Percentiles rank a stretch among this genome's conserved stretches.
Evolutionary conservation across 2,329 filamentous ascomycete genomes (phyloP).

Genomic region (Colletotrichum graminicola): DNA sequence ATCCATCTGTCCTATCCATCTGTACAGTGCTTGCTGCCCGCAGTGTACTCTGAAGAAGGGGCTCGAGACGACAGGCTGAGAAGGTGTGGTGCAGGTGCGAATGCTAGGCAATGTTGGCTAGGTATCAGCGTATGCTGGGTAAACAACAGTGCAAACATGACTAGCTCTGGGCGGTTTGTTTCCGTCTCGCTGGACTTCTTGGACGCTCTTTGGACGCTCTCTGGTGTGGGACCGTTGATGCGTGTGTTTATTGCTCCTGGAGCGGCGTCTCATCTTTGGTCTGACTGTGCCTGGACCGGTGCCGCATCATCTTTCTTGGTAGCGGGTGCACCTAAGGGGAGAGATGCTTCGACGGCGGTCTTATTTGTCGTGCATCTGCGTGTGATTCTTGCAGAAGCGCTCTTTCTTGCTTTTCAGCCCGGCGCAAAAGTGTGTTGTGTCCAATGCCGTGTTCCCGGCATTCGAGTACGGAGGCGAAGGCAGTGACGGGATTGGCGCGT

Average conservation of each 20-base stretch:
- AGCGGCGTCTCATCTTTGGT: constrained; percentile 28
- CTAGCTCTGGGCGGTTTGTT: constrained; percentile 17
- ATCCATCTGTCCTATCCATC: background rate
- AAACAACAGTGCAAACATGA: constrained; percentile 11
- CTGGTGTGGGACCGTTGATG: constrained; percentile 10
- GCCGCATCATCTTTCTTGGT: constrained; percentile 5
- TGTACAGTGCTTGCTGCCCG: constrained; percentile 11
- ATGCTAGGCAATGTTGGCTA: background rate
- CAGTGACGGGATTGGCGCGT: constrained; percentile 24
- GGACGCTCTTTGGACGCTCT: background rate
- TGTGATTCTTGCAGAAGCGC: constrained; percentile 16
- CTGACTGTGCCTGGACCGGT: constrained; percentile 21
- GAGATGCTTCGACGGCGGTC: constrained; percentile 7
- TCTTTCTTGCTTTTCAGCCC: constrained; percentile 16
- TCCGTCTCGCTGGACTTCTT: background rate
- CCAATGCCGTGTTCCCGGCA: constrained; percentile 16
- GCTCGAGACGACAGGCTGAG: background rate
- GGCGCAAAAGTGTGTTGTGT: background rate
- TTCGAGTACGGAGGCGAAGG: background rate
- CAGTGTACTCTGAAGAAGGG: constrained; percentile 3
- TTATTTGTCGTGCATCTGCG: constrained; percentile 18
- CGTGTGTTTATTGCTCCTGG: constrained; percentile 14
- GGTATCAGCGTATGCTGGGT: background rate
- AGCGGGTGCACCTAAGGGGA: background rate
- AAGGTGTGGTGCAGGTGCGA: background rate